Evolutionary conservation across 2,329 filamentous ascomycete genomes (phyloP), one percentile per base, ranked within the genome.

Genomic region (Sporothrix brasiliensis): DNA sequence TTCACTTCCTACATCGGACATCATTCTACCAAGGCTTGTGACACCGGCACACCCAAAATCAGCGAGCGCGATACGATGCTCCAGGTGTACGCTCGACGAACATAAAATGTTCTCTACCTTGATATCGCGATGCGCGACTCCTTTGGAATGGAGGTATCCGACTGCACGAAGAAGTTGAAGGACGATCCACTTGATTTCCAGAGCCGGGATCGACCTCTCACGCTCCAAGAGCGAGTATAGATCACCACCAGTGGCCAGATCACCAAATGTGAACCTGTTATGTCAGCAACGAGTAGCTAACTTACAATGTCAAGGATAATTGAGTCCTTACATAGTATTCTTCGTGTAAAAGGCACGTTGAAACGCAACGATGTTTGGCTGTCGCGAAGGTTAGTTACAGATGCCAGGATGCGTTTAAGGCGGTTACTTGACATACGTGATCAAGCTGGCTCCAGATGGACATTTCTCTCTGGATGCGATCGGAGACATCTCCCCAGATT

Each of bases 351-450:
- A 84, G 0, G 86, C 84, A 60, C 86, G 83, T 50, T 82, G 79
- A 69, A 87, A 84, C 14, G 80, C 78, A 7, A 87, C 77, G 60
- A 88, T 83, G 72, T 88, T 87, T 6, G 85, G 86, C 86, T 88
- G 70, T 16, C 4, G 9, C 49, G 11, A 4, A 5, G 19, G 68
- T 74, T 30, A 74, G 71, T 39, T 54, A 27, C 6, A 16, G 3
- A 27, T 2, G 9, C 39, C 16, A 4, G 10, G 5, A 4, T 19
- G 16, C 2, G 52, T n/a, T 27, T 34, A 9, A 44, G 5, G 7
- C 53, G 21, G 14, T 7, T 2, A 14, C 5, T 9, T 19, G 10
- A 19, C 84, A 71, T 79, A 87, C 87, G 78, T 88, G 87, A 71
- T 81, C 82, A 16, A 88, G 75, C 69, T 84, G 83, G 11, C 82